phyloP scores from a whole-genome alignment of 2,329 filamentous ascomycete genomes.

The Aspergillus piperis region DNA sequence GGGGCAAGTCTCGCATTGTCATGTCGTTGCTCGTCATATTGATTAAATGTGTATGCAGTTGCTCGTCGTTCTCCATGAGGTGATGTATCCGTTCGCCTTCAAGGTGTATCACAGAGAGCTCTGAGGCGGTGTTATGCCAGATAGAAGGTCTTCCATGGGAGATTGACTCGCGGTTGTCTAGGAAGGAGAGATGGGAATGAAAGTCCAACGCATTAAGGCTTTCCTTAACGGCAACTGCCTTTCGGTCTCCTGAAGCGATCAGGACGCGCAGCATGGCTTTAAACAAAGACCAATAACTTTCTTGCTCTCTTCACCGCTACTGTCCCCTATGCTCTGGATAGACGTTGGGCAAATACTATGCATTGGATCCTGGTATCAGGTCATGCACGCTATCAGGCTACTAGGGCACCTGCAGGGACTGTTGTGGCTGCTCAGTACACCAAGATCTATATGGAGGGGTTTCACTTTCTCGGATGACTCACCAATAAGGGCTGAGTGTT shows the following conservation, averaged over 20 bases:
- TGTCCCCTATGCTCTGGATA: conserved; percentile 14
- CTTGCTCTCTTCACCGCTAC: conserved; percentile 30
- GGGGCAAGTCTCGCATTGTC: conserved; percentile 4
- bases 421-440: conserved; percentile 21
- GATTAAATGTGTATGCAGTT: conserved; percentile 1
- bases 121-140: conserved; percentile 1
- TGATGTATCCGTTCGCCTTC: not conserved
- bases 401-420: conserved; percentile 31
- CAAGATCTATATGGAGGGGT: conserved; percentile 25
- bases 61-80: conserved; percentile 5
- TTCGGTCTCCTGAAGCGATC: conserved; percentile 12
- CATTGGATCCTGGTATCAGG: conserved; percentile 14
- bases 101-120: not conserved
- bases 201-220: conserved; percentile 8
- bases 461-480: conserved; percentile 21
- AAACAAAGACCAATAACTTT: conserved; percentile 16
- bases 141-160: conserved; percentile 4
- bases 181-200: not conserved
- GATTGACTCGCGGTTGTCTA: not conserved
- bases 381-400: conserved; percentile 24
- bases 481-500: conserved; percentile 1
- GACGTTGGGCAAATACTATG: conserved; percentile 7
- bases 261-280: conserved; percentile 24
- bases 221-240: conserved; percentile 11
- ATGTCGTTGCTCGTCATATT: conserved; percentile 9